Percentiles rank a stretch among this genome's conserved stretches.
These are phyloP conservation scores for Acer negundo DNA, from an alignment of 345 rosid species.

Conservation along the genomic window DNA sequence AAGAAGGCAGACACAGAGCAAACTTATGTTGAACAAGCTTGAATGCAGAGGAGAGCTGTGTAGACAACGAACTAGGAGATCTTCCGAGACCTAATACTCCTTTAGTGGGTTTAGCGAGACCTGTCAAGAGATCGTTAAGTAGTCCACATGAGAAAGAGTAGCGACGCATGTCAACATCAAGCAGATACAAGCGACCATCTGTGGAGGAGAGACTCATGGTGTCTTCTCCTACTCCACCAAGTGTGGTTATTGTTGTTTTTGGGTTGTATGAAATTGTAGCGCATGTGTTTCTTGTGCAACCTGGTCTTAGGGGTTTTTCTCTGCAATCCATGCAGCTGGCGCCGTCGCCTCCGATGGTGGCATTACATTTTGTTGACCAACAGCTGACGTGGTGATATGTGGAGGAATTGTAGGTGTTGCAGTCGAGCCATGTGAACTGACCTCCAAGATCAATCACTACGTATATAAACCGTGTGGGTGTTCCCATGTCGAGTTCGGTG, in stretches of 20 bases:
- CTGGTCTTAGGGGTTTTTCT: slow-evolving; percentile 24
- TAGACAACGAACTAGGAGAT: slow-evolving; percentile 17
- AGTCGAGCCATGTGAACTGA: slow-evolving; percentile 41
- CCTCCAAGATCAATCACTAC: slow-evolving; percentile 42
- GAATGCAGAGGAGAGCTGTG: slow-evolving; percentile 25
- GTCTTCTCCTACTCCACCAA: slow-evolving; percentile 32
- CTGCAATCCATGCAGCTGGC: slow-evolving; percentile 22
- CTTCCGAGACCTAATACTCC: slow-evolving; percentile 41
- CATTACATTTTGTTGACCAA: slow-evolving; percentile 28
- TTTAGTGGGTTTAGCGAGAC: slow-evolving; percentile 11
- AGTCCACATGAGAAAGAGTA: slow-evolving; percentile 19
- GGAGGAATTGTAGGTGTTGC: slow-evolving; percentile 39
- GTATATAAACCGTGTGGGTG: not conserved
- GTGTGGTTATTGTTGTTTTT: not conserved
- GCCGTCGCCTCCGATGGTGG: slow-evolving; percentile 5
- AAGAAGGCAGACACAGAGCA: slow-evolving; percentile 45
- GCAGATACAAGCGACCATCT: slow-evolving; percentile 15
- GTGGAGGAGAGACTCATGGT: slow-evolving; percentile 18
- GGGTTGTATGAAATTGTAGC: slow-evolving; percentile 27
- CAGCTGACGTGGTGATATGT: slow-evolving; percentile 32
- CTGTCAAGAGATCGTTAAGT: not conserved
- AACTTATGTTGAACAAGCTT: slow-evolving; percentile 29
- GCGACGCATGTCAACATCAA: not conserved
- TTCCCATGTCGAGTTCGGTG: no score
- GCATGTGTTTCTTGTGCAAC: slow-evolving; percentile 46